Evolutionary conservation across 768 basidiomycete genomes (phyloP).

Genomic region (Boletus rubropictus): DNA sequence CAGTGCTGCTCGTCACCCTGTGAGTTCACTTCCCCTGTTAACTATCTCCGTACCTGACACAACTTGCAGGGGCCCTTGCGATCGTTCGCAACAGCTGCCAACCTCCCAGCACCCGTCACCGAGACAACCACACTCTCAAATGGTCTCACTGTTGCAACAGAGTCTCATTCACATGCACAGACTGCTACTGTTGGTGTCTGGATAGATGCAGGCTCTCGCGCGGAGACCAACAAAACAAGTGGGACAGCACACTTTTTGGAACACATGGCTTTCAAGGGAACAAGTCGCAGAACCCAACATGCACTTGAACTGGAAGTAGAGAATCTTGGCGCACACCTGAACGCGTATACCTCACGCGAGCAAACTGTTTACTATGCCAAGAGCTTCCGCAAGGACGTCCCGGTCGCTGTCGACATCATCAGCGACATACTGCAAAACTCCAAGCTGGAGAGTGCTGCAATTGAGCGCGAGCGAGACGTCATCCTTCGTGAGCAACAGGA

Average conservation of each 20-base stretch:
- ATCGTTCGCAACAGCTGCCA: conserved; percentile 69
- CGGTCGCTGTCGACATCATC: conserved; percentile 90
- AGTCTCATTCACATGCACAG: conserved; percentile 82
- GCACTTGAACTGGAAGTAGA: conserved; percentile 95
- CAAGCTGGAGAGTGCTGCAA: conserved; percentile 78
- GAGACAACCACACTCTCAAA: conserved; percentile 90
- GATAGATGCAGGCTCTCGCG: conserved; percentile 97
- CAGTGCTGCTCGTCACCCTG: conserved; percentile 33
- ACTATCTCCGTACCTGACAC: conserved; percentile 1
- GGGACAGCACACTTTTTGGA: conserved; percentile 99
- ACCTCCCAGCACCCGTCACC: conserved; percentile 66
- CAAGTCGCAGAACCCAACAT: conserved; percentile 80
- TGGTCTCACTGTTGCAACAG: conserved; percentile 93
- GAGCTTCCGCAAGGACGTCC: conserved; percentile 94
- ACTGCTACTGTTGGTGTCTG: conserved; percentile 99
- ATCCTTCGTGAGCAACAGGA: conserved; percentile 97
- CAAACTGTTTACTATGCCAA: conserved; percentile 99
- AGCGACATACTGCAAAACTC: conserved; percentile 97
- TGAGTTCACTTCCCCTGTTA: conserved; percentile 15
- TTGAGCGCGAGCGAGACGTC: conserved; percentile 95
- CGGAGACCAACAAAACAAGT: conserved; percentile 91
- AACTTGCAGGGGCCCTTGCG: conserved; percentile 47
- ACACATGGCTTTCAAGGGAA: conserved; percentile 98
- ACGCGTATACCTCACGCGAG: conserved; percentile 97
- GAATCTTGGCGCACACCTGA: conserved; percentile 94